A percentile compares a stretch with the other conserved stretches of the same genome.
Conservation (phyloP, 2,329 filamentous ascomycete species). For the Neonectria faginata region DNA sequence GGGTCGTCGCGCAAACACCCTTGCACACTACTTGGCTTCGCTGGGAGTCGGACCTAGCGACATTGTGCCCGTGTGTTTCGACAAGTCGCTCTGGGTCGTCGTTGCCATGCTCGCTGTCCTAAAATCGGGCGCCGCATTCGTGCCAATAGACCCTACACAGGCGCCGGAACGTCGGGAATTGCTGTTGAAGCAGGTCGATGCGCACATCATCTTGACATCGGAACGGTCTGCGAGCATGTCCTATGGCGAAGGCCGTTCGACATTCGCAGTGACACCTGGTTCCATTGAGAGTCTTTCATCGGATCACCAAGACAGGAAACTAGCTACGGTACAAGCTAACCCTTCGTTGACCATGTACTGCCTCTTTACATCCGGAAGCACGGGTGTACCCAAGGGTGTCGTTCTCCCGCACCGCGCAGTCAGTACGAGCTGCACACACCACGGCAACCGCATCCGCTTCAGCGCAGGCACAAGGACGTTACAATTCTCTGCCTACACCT, state of each 20-base stretch:
- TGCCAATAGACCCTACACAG: slow-evolving; percentile 6
- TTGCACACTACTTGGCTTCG: no score
- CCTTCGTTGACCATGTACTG: background rate
- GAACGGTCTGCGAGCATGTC: background rate
- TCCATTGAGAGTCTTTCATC: no score
- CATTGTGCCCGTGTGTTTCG: background rate
- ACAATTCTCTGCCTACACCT: slow-evolving; percentile 35
- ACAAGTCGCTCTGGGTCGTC: slow-evolving; percentile 14
- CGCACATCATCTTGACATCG: background rate
- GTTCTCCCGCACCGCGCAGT: slow-evolving; percentile 34
- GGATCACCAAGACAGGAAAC: no score
- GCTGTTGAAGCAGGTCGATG: background rate
- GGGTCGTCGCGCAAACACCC: no score
- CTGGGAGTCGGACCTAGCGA: background rate
- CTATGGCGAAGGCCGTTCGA: no score
- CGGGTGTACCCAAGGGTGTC: slow-evolving; percentile 42
- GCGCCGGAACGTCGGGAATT: background rate
- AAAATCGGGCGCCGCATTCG: slow-evolving; percentile 15
- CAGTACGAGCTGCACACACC: slow-evolving; percentile 12
- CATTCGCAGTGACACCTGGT: no score
- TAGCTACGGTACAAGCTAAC: background rate
- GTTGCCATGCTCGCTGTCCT: slow-evolving; percentile 17
- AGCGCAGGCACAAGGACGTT: slow-evolving; percentile 16
- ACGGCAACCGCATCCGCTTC: slow-evolving; percentile 15
- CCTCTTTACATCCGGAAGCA: slow-evolving; percentile 43